A percentile compares a stretch with the other conserved stretches of the same genome.
phyloP scores from a whole-genome alignment of 1,284 basidiomycete genomes.

The Cutaneotrichosporon mucoides region DNA sequence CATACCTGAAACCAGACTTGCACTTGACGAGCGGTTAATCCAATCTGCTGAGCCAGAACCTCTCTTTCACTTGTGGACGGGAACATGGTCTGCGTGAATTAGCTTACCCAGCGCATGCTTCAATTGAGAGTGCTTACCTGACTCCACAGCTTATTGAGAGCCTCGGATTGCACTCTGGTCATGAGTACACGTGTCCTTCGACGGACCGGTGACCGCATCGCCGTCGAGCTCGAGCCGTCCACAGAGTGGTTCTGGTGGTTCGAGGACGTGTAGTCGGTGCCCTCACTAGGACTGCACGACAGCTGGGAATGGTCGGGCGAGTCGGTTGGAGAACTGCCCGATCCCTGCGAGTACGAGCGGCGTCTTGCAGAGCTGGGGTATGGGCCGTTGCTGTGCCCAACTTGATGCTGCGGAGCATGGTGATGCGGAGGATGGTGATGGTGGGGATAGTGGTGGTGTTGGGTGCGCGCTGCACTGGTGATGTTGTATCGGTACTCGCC shows the following conservation, averaged over 20 bases:
- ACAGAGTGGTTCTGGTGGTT: too few species aligned
- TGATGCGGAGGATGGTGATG: neutral
- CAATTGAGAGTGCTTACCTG: conserved; percentile 13
- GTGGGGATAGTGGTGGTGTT: too few species aligned
- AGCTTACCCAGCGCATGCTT: neutral
- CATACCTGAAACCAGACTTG: conserved; percentile 50
- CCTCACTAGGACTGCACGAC: too few species aligned
- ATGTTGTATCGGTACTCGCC: too few species aligned
- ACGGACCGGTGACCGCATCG: neutral
- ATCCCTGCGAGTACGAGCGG: neutral
- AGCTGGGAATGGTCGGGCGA: neutral
- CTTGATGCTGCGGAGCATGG: neutral
- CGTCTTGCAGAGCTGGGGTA: neutral
- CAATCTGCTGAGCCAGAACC: conserved; percentile 32
- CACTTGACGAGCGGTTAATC: conserved; percentile 42
- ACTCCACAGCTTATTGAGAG: conserved; percentile 21
- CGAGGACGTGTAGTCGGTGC: too few species aligned
- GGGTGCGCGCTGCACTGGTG: too few species aligned
- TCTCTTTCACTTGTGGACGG: conserved; percentile 37
- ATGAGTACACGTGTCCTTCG: conserved; percentile 30
- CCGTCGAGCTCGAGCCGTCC: too few species aligned
- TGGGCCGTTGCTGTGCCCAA: neutral
- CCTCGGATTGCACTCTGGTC: conserved; percentile 22
- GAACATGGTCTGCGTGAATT: conserved; percentile 36
- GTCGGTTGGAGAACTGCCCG: neutral